Evolutionary conservation across 352 stramenopile species (phyloP), one percentile per base, ranked within the genome.

Genomic region (Phytopythium montanum): DNA sequence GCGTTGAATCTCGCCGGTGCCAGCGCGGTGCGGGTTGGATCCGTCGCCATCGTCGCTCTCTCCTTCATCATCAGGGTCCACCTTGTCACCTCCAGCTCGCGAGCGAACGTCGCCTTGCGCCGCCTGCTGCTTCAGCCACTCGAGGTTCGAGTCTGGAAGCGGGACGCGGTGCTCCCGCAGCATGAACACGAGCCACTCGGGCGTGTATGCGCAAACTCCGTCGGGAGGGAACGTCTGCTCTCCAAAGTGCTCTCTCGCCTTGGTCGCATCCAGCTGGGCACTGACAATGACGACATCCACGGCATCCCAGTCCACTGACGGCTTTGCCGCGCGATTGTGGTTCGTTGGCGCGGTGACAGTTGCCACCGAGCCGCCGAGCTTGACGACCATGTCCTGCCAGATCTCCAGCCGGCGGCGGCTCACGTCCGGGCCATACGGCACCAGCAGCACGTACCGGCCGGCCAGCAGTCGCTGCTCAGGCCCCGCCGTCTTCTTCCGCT

Each of bases 171-270:
- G 83, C 49, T 86, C 62, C 8, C 78, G 64, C 5, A 72, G 50
- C 38, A 88, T 58, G 63, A 72, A 77, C 55, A 75, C 64, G n/a
- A 92, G 70, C 82, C 82, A 92, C 50, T 88, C 79, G 5, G 79
- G 79, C 4, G 76, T 88, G 54, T 72, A 81, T 4, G 80, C 59
- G 41, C 70, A 64, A 1, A 88, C 59, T 10, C 64, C 56, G 0
- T 25, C 18, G 4, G 74, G 64, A 16, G 75, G 77, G 26, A 86
- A 80, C n/a, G 44, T 57, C 9, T 44, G 53, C 25, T 66, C n/a
- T 16, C 64, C 44, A 39, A 77, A 73, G 48, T 73, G 71, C 13
- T 72, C 54, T 9, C 38, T 34, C 14, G 73, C 63, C 25, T 76
- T 80, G 4, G 72, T 49, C 10, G 21, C 48, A 18, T 80, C 82